phyloP scores from a whole-genome alignment of 805 yeast species.

The Lachancea lanzarotensis region DNA sequence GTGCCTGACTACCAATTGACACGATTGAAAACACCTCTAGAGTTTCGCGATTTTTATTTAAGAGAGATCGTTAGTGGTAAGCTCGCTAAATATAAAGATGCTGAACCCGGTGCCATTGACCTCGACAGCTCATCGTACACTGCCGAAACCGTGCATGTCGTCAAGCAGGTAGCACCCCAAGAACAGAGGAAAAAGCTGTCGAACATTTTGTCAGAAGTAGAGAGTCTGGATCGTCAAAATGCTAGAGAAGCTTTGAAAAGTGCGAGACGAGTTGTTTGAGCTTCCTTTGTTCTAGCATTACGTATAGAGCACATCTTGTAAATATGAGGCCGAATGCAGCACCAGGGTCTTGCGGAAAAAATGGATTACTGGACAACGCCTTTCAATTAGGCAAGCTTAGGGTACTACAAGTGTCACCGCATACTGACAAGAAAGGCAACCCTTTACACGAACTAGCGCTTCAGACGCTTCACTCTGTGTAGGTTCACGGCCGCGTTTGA shows the following conservation, averaged over 20 bases:
- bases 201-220: constrained; percentile 43
- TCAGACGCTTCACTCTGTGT: too few relatives aligned
- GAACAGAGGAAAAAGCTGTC: constrained; percentile 42
- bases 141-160: constrained; percentile 52
- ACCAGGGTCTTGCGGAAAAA: not conserved
- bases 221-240: constrained; percentile 26
- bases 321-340: constrained; percentile 1
- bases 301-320: constrained; percentile 2
- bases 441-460: too few relatives aligned
- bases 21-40: constrained; percentile 24
- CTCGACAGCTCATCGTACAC: constrained; percentile 48
- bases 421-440: too few relatives aligned
- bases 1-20: constrained; percentile 36
- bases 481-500: too few relatives aligned
- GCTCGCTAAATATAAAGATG: constrained; percentile 43
- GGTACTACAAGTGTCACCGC: too few relatives aligned
- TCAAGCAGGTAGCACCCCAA: constrained; percentile 42
- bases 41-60: constrained; percentile 25
- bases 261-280: constrained; percentile 11
- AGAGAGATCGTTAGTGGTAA: constrained; percentile 30
- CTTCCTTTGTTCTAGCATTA: not conserved
- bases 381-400: not conserved
- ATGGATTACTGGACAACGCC: not conserved
- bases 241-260: constrained; percentile 22
- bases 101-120: constrained; percentile 70